Evolutionary conservation across 768 basidiomycete species (phyloP), one percentile per base, ranked within the genome.

Genomic region (Podaxis sp.): DNA sequence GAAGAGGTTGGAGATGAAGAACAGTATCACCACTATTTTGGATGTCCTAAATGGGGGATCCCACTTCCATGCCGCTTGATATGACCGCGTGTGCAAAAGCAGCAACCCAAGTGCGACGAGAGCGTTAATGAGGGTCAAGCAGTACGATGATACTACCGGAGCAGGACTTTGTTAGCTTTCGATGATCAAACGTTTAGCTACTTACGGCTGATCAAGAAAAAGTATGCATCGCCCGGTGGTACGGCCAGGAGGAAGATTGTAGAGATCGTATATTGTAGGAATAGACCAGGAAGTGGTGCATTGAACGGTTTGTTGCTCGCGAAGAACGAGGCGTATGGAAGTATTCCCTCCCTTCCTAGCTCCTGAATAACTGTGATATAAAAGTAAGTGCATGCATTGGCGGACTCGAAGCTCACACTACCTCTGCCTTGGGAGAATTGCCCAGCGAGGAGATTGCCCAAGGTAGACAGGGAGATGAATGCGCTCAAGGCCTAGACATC

Each of bases 211-310:
- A 89, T 78, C 67, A 87, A 79, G 72, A 93, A 90, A 33, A 85
- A 78, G 68, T 90, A 93, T 0, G 88, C 88, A 66, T 92, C 90
- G 2, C 91, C 90, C 0, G 88, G 81, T 0, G 90, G 91, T 0
- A 87, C 78, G 1, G 78, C 77, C 5, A 85, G 66, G 52, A 88
- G 75, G 60, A 89, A 76, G 11, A 80, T 66, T 22, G 83, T 79
- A 0, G 87, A 89, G 15, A 89, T 68, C 4, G 84, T 20, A 72
- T 85, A 92, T 66, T 90, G 88, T 0, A 80, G 75, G 52, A 86
- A 80, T 3, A 93, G 75, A 0, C 88, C 89, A 0, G 84, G 77
- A 1, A 88, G 70, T 0, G 91, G 91, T 0, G 89, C 84, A 62
- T 80, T 76, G 73, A 89, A 92, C 0, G 90, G 90, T 65, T 84